Base-by-base conservation (phyloP, 768 basidiomycete genomes). In the Pleurotus giganteus region DNA sequence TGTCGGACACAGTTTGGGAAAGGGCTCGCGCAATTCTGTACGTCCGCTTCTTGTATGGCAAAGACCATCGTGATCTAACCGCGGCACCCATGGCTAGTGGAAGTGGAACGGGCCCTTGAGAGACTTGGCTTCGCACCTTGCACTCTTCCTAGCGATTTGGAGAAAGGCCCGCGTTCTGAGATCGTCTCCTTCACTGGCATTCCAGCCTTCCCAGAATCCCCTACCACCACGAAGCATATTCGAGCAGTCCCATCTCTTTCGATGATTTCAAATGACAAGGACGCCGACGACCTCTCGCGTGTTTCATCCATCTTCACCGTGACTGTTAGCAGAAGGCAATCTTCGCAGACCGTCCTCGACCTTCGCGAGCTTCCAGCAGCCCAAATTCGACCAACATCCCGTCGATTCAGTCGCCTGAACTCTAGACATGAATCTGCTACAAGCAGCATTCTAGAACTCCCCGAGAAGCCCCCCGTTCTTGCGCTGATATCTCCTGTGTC, bases 1-100 rank as follows among this genome's bases (percentile, higher is more conserved):
- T 83, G 81, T 63, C 71, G 80, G 49, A 54, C 75, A 26, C 76
- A 82, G 58, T 85, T 83, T 60, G 82, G 78, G 8, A 78, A 74
- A 60, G 83, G 82, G 1, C 70, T 83, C 8, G 72, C 74, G 3
- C 77, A 82, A 27, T 83, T 76, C 58, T 65, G 82, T 83, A 63
- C 68, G 78, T 62, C 2, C 36, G 27, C n/a, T 17, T 8, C 17
- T 31, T 46, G 11, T 28, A 13, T 47, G n/a, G 13, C 23, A 9
- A 19, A 47, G 24, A 28, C 2, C 8, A 42, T 11, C 26, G 29
- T 15, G 5, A n/a, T 26, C 8, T 9, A 27, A 34, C 24, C 34
- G 24, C 19, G 46, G 24, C 26, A 31, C 26, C 8, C 17, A 23
- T 41, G 23, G 41, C 1, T 41, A 77, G 78, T 79, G 39, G 67